These are phyloP conservation scores for Dorcoceras hygrometricum DNA, from an alignment of 257 asterid species.

Conservation along the genomic window DNA sequence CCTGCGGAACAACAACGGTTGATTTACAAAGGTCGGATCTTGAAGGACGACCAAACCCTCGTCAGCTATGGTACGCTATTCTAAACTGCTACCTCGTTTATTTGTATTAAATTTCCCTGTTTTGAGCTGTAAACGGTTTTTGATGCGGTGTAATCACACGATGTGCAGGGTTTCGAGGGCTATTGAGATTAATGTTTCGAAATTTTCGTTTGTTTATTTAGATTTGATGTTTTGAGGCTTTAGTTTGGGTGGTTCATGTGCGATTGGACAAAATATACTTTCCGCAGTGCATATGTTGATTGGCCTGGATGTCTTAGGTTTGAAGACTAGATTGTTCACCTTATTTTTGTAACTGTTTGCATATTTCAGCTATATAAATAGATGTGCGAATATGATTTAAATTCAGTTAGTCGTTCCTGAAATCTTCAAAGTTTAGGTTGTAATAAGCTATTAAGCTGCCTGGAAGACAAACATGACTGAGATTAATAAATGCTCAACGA, in stretches of 20 bases:
- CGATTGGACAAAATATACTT: not conserved
- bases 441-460: too few relatives aligned
- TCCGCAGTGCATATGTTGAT: not conserved
- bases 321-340: not conserved
- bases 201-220: not conserved
- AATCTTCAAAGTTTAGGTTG: not conserved
- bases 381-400: not conserved
- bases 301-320: not conserved
- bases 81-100: not conserved
- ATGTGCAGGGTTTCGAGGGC: not conserved
- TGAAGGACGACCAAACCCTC: conserved; percentile 64
- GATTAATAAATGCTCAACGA: not conserved
- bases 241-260: not conserved
- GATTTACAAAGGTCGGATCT: conserved; percentile 63
- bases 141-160: not conserved
- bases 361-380: not conserved
- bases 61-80: conserved; percentile 42
- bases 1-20: conserved; percentile 53
- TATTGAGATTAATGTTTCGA: not conserved
- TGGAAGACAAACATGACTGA: too few relatives aligned
- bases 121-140: not conserved
- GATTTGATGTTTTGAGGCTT: not conserved
- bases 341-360: not conserved
- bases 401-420: not conserved
- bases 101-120: not conserved